Evolutionary conservation across 441 rosid genomes (phyloP).

Genomic region (Pelargonium exstipulatum): DNA sequence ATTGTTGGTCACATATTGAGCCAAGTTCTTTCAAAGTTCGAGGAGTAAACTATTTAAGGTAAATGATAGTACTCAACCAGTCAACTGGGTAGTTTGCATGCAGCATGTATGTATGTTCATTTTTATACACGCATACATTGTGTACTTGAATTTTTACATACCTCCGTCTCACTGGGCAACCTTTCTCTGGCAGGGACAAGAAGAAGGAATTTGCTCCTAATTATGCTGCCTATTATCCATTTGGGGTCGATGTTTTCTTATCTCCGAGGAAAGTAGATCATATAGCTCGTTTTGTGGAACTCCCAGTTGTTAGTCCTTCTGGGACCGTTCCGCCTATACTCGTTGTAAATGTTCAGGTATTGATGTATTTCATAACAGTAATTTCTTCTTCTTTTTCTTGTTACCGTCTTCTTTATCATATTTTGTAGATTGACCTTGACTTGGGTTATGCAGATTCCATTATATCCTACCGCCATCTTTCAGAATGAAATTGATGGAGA

Average conservation of each 20-base stretch:
- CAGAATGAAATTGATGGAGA: slow-evolving; percentile 81
- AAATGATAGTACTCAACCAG: slow-evolving; percentile 12
- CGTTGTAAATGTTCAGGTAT: slow-evolving; percentile 88
- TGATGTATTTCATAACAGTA: background rate
- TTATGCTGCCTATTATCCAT: slow-evolving; percentile 77
- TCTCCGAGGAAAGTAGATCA: slow-evolving; percentile 65
- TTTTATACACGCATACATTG: background rate
- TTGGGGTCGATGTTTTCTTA: slow-evolving; percentile 83
- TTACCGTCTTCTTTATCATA: background rate
- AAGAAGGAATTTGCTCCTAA: slow-evolving; percentile 68
- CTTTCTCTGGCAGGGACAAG: slow-evolving; percentile 59
- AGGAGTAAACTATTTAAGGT: slow-evolving; percentile 65
- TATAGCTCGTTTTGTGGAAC: slow-evolving; percentile 69
- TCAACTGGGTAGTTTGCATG: background rate
- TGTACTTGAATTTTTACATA: background rate
- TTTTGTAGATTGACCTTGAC: slow-evolving; percentile 5
- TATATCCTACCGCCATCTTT: slow-evolving; percentile 63
- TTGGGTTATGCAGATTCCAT: slow-evolving; percentile 49
- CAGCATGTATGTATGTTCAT: background rate
- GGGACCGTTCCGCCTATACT: slow-evolving; percentile 65
- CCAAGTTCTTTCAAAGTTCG: slow-evolving; percentile 74
- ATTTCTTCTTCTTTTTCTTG: background rate
- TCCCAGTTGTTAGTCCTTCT: slow-evolving; percentile 47
- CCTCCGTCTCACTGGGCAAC: background rate
- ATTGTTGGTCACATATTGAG: slow-evolving; percentile 75